A percentile compares a stretch with the other conserved stretches of the same genome.
These are phyloP conservation scores for Ceratobasidium sp. DNA, from an alignment of 1,284 basidiomycete genomes.

Conservation along the genomic window DNA sequence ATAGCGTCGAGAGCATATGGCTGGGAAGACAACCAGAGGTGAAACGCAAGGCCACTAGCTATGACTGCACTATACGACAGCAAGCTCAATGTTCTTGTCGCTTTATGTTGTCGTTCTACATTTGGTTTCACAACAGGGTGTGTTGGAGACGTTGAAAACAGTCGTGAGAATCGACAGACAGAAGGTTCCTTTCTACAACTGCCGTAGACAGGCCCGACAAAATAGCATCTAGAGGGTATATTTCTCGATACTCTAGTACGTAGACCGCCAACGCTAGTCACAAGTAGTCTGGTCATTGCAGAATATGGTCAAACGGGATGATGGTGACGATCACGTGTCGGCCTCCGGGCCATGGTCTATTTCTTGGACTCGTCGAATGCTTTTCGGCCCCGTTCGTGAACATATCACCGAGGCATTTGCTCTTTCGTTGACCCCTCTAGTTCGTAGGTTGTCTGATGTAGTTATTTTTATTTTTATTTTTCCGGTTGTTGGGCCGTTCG, in stretches of 20 bases:
- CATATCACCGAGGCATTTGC: no score
- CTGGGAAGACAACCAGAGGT: slow-evolving; percentile 7
- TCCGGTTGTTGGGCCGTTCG: no score
- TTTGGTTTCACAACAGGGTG: not conserved
- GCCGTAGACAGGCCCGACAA: not conserved
- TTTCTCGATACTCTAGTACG: not conserved
- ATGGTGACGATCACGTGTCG: not conserved
- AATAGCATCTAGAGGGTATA: no score
- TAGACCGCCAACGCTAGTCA: not conserved
- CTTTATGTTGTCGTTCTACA: not conserved
- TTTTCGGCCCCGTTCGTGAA: no score
- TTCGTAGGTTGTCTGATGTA: no score
- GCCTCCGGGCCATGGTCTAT: no score
- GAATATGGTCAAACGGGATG: not conserved
- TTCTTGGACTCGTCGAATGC: no score
- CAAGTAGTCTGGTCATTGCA: not conserved
- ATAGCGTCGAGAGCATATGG: slow-evolving; percentile 31
- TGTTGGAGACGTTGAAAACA: not conserved
- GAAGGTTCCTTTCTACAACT: not conserved
- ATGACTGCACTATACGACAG: not conserved
- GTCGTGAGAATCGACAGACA: slow-evolving; percentile 9
- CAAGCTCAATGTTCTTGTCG: not conserved
- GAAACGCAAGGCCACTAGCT: not conserved
- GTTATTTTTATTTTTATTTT: no score
- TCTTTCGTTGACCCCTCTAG: no score